A percentile compares a stretch with the other conserved stretches of the same genome.
Evolutionary conservation across 73 alveolate genomes (phyloP).

Genomic region (Urostyla sp.): DNA sequence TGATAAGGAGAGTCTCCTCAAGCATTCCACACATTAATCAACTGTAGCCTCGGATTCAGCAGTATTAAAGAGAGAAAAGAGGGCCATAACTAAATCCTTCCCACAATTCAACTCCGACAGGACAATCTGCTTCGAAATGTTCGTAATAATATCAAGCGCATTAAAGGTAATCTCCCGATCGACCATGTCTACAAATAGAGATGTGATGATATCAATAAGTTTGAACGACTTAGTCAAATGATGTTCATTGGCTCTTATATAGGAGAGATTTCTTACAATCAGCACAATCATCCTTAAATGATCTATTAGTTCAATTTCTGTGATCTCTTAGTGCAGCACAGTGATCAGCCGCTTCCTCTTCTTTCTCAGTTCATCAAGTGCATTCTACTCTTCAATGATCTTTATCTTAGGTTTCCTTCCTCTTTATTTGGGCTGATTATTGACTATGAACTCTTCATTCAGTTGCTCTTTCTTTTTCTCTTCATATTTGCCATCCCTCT

Average conservation of each 20-base stretch:
- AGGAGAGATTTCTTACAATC: slow-evolving; percentile 87
- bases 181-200: slow-evolving; percentile 82
- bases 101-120: slow-evolving; percentile 80
- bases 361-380: slow-evolving; percentile 78
- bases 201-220: slow-evolving; percentile 83
- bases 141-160: slow-evolving; percentile 88
- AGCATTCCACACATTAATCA: slow-evolving; percentile 90
- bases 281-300: slow-evolving; percentile 79
- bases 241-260: slow-evolving; percentile 89
- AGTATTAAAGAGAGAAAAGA: slow-evolving; percentile 75
- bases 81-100: slow-evolving; percentile 75
- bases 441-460: slow-evolving; percentile 4
- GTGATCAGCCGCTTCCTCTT: slow-evolving; percentile 79
- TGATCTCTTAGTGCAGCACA: slow-evolving; percentile 85
- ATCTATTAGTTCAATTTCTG: slow-evolving; percentile 86
- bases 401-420: slow-evolving; percentile 83
- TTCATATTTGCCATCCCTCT: slow-evolving; percentile 59
- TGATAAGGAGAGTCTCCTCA: slow-evolving; percentile 87
- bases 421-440: slow-evolving; percentile 66
- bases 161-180: slow-evolving; percentile 86
- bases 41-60: slow-evolving; percentile 67
- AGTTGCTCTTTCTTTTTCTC: slow-evolving; percentile 45
- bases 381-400: slow-evolving; percentile 71
- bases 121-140: slow-evolving; percentile 89
- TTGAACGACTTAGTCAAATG: slow-evolving; percentile 81